Percentiles rank a stretch among this genome's conserved stretches.
phyloP scores from a whole-genome alignment of 108 stramenopile genomes.

The Fragilariopsis cylindrus region DNA sequence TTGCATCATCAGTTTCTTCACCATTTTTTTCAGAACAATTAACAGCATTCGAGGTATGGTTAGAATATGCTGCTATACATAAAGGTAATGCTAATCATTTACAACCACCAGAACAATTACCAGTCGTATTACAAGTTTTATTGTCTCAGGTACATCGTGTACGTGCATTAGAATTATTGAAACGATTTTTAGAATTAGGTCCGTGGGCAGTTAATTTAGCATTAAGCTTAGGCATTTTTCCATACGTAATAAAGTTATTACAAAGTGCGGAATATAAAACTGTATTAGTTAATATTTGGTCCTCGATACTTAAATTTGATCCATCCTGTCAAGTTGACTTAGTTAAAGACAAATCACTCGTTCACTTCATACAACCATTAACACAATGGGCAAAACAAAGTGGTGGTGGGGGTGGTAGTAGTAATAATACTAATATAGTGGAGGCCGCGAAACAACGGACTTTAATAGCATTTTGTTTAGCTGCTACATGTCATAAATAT shows the following conservation, averaged over 20 bases:
- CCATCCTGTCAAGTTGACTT: slow-evolving; percentile 89
- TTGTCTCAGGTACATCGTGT: slow-evolving; percentile 90
- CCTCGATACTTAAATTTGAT: slow-evolving; percentile 91
- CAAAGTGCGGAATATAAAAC: slow-evolving; percentile 92
- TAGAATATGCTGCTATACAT: slow-evolving; percentile 81
- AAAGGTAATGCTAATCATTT: slow-evolving; percentile 30
- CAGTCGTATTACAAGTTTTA: slow-evolving; percentile 95
- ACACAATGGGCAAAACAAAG: slow-evolving; percentile 43
- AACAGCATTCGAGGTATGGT: slow-evolving; percentile 98
- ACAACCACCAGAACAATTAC: slow-evolving; percentile 92
- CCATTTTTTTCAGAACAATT: slow-evolving; percentile 97
- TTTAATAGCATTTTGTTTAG: slow-evolving; percentile 87
- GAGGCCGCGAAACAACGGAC: slow-evolving; percentile 78
- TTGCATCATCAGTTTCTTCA: slow-evolving; percentile 43
- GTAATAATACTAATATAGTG: slow-evolving; percentile 9
- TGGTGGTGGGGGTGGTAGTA: slow-evolving; percentile 4
- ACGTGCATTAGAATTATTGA: slow-evolving; percentile 86
- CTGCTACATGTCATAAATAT: slow-evolving; percentile 79
- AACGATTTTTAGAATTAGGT: slow-evolving; percentile 90
- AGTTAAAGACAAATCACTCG: slow-evolving; percentile 84
- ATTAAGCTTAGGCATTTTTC: slow-evolving; percentile 94
- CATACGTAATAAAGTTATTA: slow-evolving; percentile 95
- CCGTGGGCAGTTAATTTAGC: slow-evolving; percentile 95
- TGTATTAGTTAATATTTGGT: slow-evolving; percentile 94
- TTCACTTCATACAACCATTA: slow-evolving; percentile 88